Base-by-base conservation (phyloP, 2,329 filamentous ascomycete species). In the Fusarium lyarnte region DNA sequence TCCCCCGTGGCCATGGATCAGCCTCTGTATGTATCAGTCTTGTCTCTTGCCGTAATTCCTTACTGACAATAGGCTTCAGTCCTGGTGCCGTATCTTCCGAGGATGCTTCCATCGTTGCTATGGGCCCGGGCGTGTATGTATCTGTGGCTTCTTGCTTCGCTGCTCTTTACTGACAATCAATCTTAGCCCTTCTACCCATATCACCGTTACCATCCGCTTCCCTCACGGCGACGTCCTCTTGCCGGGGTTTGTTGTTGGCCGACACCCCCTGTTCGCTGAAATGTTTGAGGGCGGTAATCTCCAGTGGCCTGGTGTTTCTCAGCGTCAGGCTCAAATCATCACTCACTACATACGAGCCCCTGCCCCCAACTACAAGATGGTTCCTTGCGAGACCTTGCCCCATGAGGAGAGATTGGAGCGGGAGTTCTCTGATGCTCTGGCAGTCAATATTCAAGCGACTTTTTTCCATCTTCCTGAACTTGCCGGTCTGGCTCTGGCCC, bases 271-370 rank as follows among this genome's bases (percentile, higher is more conserved):
- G 17, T 52, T 52, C 19, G 49, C 49, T 6, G 19, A 11, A 8
- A 52, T 35, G 23, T 52, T 52, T 36, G 17, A 52, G 17, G 23
- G 19, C 3, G 49, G 33, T 16, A 21, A 36, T 21, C 49, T 52
- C 13, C 23, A 36, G 13, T 52, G 49, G 49, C 33, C 49, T 12
- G 19, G 33, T 25, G 23, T 17, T 52, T 52, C 49, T 35, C 12
- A 14, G 13, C 49, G 49, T n/a, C 49, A 52, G 23, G 49, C 49
- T 52, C 33, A 2, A 16, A 52, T 36, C 49, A 52, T 52, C 49
- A 36, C 33, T 21, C 23, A 27, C 17, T 52, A 52, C 49, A 33
- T 52, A 12, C 23, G 23, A 9, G 33, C 25, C 16, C 27, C 21
- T 10, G 16, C 6, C 5, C 46, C 46, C 4, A 52, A 16, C 11